Percentiles rank a stretch among this genome's conserved stretches.
These are phyloP conservation scores for Spencermartinsiella ligniputridi DNA, from an alignment of 1,139 yeast species.

Conservation along the genomic window DNA sequence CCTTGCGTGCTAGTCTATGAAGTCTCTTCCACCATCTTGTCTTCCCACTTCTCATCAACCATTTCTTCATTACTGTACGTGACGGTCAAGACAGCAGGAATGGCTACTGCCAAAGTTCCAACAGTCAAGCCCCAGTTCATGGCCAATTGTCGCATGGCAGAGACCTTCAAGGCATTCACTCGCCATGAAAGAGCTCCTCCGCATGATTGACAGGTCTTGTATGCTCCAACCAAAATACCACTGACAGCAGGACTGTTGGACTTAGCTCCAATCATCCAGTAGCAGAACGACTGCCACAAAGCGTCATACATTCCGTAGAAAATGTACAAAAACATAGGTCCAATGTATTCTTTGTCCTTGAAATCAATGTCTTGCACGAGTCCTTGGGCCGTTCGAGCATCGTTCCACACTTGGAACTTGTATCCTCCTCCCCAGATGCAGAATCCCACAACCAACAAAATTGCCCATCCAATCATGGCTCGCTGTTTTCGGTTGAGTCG, in stretches of 20 bases:
- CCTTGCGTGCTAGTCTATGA: no score
- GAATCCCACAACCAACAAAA: slow-evolving; percentile 40
- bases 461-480: slow-evolving; percentile 47
- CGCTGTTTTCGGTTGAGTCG: slow-evolving; percentile 41
- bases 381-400: slow-evolving; percentile 12
- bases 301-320: slow-evolving; percentile 58
- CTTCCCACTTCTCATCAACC: not conserved
- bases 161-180: slow-evolving; percentile 41
- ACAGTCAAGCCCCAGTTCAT: slow-evolving; percentile 51
- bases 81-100: slow-evolving; percentile 33
- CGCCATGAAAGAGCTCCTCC: slow-evolving; percentile 58
- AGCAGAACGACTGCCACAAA: slow-evolving; percentile 51
- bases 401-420: slow-evolving; percentile 38
- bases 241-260: slow-evolving; percentile 51
- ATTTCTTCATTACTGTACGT: slow-evolving; percentile 13
- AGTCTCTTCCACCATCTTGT: no score
- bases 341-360: slow-evolving; percentile 13
- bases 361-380: slow-evolving; percentile 16
- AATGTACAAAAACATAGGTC: slow-evolving; percentile 43
- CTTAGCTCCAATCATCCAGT: slow-evolving; percentile 52
- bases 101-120: slow-evolving; percentile 43
- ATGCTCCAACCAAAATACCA: slow-evolving; percentile 52
- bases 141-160: slow-evolving; percentile 45
- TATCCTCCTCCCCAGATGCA: slow-evolving; percentile 58
- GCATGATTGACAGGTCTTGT: slow-evolving; percentile 55